Percentiles rank a stretch among this genome's conserved stretches.
phyloP scores from a whole-genome alignment of 2,329 filamentous ascomycete species.

The Penicillium sp. region DNA sequence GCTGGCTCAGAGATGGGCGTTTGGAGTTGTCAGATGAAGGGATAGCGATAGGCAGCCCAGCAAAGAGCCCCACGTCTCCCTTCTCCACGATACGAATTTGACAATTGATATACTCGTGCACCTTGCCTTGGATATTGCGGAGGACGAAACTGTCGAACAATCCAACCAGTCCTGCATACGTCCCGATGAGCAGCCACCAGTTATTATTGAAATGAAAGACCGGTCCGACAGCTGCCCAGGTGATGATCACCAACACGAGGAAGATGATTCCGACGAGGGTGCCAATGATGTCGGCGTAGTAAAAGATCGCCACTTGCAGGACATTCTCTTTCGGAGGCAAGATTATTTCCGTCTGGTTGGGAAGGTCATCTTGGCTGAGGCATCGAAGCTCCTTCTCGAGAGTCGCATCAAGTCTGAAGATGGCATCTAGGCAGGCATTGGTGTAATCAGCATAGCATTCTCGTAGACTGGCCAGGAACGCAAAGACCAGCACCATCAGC shows the following conservation, averaged over 20 bases:
- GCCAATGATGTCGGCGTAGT: conserved; percentile 44
- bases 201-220: conserved; percentile 43
- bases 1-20: conserved; percentile 17
- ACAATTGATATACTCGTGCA: conserved; percentile 19
- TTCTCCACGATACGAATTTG: conserved; percentile 15
- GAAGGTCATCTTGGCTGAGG: conserved; percentile 18
- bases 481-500: conserved; percentile 43
- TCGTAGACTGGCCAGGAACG: conserved; percentile 22
- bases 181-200: conserved; percentile 53
- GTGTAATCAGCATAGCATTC: conserved; percentile 21
- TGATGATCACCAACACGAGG: conserved; percentile 36
- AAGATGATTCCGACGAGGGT: conserved; percentile 43
- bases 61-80: conserved; percentile 13
- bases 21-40: background rate
- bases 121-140: conserved; percentile 43
- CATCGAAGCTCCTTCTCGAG: conserved; percentile 17
- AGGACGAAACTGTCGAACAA: conserved; percentile 50
- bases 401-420: conserved; percentile 20
- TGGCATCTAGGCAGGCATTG: conserved; percentile 16
- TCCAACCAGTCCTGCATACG: conserved; percentile 50
- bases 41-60: background rate
- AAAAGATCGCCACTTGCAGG: conserved; percentile 40
- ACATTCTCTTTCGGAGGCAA: conserved; percentile 33
- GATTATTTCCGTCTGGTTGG: conserved; percentile 37
- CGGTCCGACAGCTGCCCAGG: conserved; percentile 44